These are phyloP conservation scores for Candida schatavii DNA, from an alignment of 805 yeast species.

Conservation along the genomic window DNA sequence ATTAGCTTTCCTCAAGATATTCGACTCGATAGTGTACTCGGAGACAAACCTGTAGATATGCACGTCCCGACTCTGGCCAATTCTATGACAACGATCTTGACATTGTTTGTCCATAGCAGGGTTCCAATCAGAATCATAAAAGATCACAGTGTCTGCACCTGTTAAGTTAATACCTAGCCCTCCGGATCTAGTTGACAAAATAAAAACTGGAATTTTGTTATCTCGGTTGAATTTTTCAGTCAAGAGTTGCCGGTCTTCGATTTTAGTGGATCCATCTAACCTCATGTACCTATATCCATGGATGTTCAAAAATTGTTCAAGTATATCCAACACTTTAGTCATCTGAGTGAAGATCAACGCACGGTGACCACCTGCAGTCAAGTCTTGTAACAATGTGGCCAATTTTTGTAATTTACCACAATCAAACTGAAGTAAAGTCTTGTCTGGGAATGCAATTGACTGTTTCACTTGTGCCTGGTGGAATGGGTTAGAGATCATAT, in stretches of 20 bases:
- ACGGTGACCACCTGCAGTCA: constrained; percentile 86
- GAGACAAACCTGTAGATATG: constrained; percentile 95
- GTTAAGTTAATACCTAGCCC: constrained; percentile 96
- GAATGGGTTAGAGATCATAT: constrained; percentile 53
- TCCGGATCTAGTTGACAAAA: constrained; percentile 93
- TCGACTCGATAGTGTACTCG: constrained; percentile 94
- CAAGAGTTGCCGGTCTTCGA: constrained; percentile 91
- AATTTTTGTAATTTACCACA: constrained; percentile 94
- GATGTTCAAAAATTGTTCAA: constrained; percentile 89
- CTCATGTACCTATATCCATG: constrained; percentile 95
- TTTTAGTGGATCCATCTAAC: constrained; percentile 94
- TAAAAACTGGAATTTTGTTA: constrained; percentile 81
- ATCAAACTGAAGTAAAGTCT: constrained; percentile 85
- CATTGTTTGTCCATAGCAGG: constrained; percentile 99
- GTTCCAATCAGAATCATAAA: constrained; percentile 98
- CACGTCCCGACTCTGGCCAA: constrained; percentile 97
- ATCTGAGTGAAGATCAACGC: constrained; percentile 96
- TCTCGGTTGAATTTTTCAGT: constrained; percentile 93
- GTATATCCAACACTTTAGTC: constrained; percentile 92
- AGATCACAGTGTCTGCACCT: constrained; percentile 98
- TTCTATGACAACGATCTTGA: constrained; percentile 98
- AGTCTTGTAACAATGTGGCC: constrained; percentile 68
- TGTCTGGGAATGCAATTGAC: constrained; percentile 95
- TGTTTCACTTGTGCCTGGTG: constrained; percentile 82
- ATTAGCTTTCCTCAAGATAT: constrained; percentile 88